Conservation (phyloP, 768 basidiomycete genomes). For the Rhodotorula paludigena region DNA sequence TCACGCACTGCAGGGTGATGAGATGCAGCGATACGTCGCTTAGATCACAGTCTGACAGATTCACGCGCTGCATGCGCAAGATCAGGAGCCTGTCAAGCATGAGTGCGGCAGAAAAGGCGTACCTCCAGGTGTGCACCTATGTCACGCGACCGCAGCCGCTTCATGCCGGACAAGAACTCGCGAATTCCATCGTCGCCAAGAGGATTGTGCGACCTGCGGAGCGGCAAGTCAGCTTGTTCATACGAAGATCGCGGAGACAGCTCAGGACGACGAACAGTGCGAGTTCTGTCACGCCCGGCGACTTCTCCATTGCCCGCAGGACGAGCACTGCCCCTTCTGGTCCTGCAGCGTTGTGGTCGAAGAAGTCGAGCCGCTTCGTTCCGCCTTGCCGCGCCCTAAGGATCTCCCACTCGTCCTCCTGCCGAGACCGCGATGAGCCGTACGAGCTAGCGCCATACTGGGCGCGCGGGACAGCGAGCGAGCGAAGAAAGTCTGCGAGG, state of each 20-base stretch:
- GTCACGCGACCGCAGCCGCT: conserved; percentile 17
- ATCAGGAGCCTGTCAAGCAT: fast-evolving
- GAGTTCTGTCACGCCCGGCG: conserved; percentile 13
- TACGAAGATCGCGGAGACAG: too few relatives aligned
- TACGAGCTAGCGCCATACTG: neutral
- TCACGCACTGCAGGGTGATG: conserved; percentile 23
- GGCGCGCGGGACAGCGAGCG: conserved; percentile 11
- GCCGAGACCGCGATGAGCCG: neutral
- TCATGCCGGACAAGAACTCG: conserved; percentile 28
- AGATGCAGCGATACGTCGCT: conserved; percentile 35
- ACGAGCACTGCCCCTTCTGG: conserved; percentile 13
- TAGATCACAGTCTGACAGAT: conserved; percentile 14
- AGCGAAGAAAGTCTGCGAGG: conserved; percentile 25
- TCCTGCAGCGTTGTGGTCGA: conserved; percentile 14
- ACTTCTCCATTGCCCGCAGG: conserved; percentile 16
- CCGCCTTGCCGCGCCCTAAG: conserved; percentile 20
- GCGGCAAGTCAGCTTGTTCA: neutral
- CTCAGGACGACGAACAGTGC: conserved; percentile 2
- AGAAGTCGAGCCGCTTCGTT: conserved; percentile 34
- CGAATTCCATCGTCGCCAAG: conserved; percentile 29
- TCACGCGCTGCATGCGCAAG: conserved; percentile 15
- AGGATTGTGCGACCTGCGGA: conserved; percentile 19
- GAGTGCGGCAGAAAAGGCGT: neutral
- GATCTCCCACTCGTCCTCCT: conserved; percentile 25
- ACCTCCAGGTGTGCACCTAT: conserved; percentile 25